These are phyloP conservation scores for Solanum ossicruentum DNA, from an alignment of 257 asterid species.

Conservation along the genomic window DNA sequence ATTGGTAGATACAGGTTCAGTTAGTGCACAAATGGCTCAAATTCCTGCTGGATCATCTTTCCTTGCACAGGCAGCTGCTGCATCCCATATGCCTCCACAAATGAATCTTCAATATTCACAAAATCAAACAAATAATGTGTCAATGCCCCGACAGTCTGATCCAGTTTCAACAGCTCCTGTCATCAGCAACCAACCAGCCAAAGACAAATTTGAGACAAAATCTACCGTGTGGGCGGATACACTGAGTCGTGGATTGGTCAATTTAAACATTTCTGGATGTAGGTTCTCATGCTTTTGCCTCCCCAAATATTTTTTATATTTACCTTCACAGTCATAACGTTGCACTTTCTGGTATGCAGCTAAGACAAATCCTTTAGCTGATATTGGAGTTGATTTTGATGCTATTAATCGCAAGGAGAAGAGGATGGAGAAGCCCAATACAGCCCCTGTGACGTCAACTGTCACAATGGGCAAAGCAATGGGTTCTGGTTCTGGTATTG, in stretches of 20 bases:
- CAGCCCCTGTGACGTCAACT: conserved; percentile 46
- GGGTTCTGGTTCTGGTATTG: conserved; percentile 97
- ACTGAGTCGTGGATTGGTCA: conserved; percentile 86
- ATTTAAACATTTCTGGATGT: conserved; percentile 95
- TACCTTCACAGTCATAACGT: not conserved
- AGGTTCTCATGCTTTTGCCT: conserved; percentile 16
- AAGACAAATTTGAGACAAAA: conserved; percentile 83
- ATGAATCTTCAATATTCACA: conserved; percentile 30
- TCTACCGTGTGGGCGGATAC: conserved; percentile 99
- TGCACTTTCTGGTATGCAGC: conserved; percentile 37
- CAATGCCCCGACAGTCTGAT: conserved; percentile 9
- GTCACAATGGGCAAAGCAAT: conserved; percentile 92
- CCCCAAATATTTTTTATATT: not conserved
- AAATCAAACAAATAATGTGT: conserved; percentile 14
- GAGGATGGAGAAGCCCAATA: conserved; percentile 84
- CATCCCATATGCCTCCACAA: conserved; percentile 24
- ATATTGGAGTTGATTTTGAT: conserved; percentile 96
- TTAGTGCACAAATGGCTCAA: conserved; percentile 25
- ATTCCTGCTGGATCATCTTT: conserved; percentile 29
- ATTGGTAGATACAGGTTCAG: conserved; percentile 21
- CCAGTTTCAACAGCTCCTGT: conserved; percentile 35
- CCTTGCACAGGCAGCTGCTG: conserved; percentile 22
- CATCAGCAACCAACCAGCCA: conserved; percentile 37
- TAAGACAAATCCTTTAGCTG: conserved; percentile 74
- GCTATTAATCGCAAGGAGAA: conserved; percentile 90